These are phyloP conservation scores for Leishmania turanica DNA, from an alignment of 208 protist species.

Conservation along the genomic window DNA sequence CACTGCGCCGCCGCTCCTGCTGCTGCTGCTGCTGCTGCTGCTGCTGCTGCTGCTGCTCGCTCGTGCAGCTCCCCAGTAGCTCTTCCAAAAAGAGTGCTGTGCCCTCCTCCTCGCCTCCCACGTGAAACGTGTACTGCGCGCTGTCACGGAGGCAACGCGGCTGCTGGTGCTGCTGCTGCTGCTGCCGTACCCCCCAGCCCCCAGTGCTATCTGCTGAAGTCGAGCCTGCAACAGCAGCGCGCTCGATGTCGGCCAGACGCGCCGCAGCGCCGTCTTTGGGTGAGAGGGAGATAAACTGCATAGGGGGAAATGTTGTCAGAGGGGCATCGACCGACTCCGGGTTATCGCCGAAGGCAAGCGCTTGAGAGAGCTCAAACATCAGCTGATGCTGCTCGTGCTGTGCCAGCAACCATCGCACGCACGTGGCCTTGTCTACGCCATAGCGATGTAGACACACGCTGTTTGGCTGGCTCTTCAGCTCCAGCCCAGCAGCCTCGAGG, in stretches of 20 bases:
- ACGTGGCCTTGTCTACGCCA: constrained; percentile 50
- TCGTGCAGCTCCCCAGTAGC: constrained; percentile 26
- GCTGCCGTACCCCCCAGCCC: background rate
- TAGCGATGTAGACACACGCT: constrained; percentile 52
- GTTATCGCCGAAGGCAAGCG: constrained; percentile 56
- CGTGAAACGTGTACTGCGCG: constrained; percentile 29
- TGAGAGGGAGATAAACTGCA: constrained; percentile 60
- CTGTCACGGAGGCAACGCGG: background rate
- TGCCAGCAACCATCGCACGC: constrained; percentile 44
- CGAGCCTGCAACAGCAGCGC: background rate
- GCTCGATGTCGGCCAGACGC: constrained; percentile 9
- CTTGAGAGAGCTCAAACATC: constrained; percentile 32
- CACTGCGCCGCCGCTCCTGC: background rate
- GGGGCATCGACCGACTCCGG: constrained; percentile 55
- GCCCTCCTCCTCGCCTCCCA: constrained; percentile 69
- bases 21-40: constrained; percentile 12
- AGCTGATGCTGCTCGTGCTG: constrained; percentile 13
- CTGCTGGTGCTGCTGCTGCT: background rate
- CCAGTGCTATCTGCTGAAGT: background rate
- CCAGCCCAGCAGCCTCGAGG: constrained; percentile 32
- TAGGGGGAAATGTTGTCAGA: constrained; percentile 45
- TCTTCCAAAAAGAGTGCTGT: constrained; percentile 53
- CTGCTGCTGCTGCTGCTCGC: constrained; percentile 8
- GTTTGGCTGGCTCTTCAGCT: constrained; percentile 60
- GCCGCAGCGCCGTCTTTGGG: constrained; percentile 19